phyloP scores from a whole-genome alignment of 257 asterid genomes.

The Lantana camara region DNA sequence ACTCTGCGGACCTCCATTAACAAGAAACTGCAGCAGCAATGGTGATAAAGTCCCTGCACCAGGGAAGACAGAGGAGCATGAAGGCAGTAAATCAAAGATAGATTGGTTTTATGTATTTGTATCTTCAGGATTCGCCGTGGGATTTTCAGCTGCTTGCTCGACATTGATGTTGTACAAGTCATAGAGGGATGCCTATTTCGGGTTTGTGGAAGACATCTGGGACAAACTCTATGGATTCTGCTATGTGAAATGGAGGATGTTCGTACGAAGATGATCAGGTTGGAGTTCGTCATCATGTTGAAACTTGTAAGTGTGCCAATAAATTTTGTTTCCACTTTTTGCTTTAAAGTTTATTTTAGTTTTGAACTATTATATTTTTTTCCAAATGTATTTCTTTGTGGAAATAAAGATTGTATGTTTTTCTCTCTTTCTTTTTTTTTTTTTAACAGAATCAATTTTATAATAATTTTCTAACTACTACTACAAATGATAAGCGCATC shows the following conservation, averaged over 20 bases:
- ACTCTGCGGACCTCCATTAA: slow-evolving; percentile 37
- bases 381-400: too few species aligned
- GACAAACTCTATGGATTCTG: slow-evolving; percentile 8
- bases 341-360: too few species aligned
- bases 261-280: background rate
- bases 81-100: background rate
- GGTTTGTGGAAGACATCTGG: slow-evolving; percentile 1
- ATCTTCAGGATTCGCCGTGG: slow-evolving; percentile 26
- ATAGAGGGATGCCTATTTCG: slow-evolving; percentile 18
- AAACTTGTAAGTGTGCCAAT: too few species aligned
- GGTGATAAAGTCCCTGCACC: background rate
- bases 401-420: too few species aligned
- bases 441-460: too few species aligned
- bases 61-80: background rate
- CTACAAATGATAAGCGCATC: too few species aligned
- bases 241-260: background rate
- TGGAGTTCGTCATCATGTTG: too few species aligned
- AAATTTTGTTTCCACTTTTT: too few species aligned
- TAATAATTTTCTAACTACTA: too few species aligned
- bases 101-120: slow-evolving; percentile 26
- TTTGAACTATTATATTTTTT: too few species aligned
- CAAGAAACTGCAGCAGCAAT: slow-evolving; percentile 13
- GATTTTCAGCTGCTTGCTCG: slow-evolving; percentile 13
- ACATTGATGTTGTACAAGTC: slow-evolving; percentile 15
- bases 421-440: too few species aligned